Percentiles rank a stretch among this genome's conserved stretches.
Evolutionary conservation across 306 rosid genomes (phyloP).

Genomic region (Rubus idaeus): DNA sequence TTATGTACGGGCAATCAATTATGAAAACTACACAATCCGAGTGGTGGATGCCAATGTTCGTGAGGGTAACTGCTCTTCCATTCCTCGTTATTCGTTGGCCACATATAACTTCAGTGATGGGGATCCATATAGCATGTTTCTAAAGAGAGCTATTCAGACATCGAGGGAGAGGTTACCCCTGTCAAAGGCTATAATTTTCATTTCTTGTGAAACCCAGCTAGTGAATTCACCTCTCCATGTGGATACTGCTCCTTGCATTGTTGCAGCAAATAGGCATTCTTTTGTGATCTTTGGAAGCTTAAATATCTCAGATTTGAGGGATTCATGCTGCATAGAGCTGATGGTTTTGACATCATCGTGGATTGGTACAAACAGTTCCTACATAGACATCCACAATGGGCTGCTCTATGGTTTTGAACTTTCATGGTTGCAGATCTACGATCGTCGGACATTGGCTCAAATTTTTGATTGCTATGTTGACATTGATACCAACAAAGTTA

Average conservation of each 20-base stretch:
- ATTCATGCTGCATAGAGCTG: background rate
- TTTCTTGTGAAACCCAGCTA: constrained; percentile 5
- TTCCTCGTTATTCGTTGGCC: constrained; percentile 10
- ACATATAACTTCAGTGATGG: background rate
- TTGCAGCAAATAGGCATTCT: background rate
- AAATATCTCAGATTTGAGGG: background rate
- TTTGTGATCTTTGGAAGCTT: constrained; percentile 2
- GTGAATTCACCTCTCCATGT: background rate
- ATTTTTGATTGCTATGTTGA: background rate
- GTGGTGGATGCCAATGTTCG: constrained; percentile 16
- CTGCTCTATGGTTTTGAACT: constrained; percentile 24
- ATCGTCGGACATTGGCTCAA: too few species aligned
- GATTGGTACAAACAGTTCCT: background rate
- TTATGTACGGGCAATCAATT: constrained; percentile 9
- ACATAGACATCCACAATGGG: constrained; percentile 14
- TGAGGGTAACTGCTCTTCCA: background rate
- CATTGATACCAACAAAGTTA: background rate
- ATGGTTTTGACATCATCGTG: background rate
- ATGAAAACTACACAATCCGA: constrained; percentile 26
- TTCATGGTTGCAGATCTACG: too few species aligned
- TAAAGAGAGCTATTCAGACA: too few species aligned
- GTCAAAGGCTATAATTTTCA: background rate
- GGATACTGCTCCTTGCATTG: background rate
- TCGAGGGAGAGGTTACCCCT: too few species aligned
- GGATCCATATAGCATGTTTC: background rate